A percentile compares a stretch with the other conserved stretches of the same genome.
Evolutionary conservation across 441 rosid species (phyloP).

Genomic region (Pelargonium cotyledonis): DNA sequence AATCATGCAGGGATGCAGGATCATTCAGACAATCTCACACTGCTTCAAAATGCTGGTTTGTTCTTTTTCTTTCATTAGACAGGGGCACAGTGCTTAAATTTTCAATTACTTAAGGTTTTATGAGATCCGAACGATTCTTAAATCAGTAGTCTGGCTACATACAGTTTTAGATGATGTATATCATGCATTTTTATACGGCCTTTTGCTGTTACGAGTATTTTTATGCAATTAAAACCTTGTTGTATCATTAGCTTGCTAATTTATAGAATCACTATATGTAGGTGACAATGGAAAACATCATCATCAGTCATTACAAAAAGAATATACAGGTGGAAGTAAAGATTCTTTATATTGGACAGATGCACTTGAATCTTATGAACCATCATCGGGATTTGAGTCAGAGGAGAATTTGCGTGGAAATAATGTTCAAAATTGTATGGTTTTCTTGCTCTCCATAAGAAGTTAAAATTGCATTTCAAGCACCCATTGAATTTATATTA

Average conservation of each 20-base stretch:
- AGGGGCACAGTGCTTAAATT: not conserved
- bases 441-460: constrained; percentile 15
- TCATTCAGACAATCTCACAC: constrained; percentile 32
- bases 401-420: constrained; percentile 34
- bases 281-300: constrained; percentile 36
- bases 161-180: not conserved
- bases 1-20: constrained; percentile 32
- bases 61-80: constrained; percentile 11
- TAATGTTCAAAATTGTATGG: constrained; percentile 35
- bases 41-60: constrained; percentile 54
- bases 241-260: not conserved
- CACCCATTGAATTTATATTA: constrained; percentile 10
- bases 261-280: constrained; percentile 26
- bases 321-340: constrained; percentile 28
- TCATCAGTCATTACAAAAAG: constrained; percentile 19
- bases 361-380: constrained; percentile 35
- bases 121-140: constrained; percentile 5
- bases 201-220: not conserved
- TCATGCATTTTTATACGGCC: constrained; percentile 3
- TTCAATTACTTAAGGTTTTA: not conserved
- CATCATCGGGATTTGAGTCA: constrained; percentile 31
- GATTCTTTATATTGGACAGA: constrained; percentile 50
- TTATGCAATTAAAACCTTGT: not conserved
- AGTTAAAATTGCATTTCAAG: constrained; percentile 17
- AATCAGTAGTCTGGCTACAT: not conserved